Evolutionary conservation across 805 yeast species (phyloP).

Genomic region (Metschnikowia dekortorum): DNA sequence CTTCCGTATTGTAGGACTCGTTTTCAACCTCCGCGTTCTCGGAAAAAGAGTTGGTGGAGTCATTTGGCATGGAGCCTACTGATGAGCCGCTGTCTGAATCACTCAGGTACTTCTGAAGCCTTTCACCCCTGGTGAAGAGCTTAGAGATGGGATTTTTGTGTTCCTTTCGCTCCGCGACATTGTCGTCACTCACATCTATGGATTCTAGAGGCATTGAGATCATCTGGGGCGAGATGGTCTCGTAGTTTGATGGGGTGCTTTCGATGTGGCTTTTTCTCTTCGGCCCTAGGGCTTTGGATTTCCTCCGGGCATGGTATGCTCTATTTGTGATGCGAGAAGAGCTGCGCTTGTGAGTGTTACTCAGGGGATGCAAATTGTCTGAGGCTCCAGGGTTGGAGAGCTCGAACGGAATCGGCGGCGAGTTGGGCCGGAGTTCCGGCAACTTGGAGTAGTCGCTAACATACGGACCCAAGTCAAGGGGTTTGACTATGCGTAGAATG

Average conservation of each 20-base stretch:
- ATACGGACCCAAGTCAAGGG: conserved; percentile 14
- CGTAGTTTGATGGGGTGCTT: neutral
- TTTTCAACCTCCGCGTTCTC: neutral
- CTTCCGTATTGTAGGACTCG: neutral
- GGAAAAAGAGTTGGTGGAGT: neutral
- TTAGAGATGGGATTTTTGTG: conserved; percentile 12
- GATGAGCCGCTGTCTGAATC: conserved; percentile 11
- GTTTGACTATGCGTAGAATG: conserved; percentile 12
- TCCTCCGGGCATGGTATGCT: conserved; percentile 7
- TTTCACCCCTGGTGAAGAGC: conserved; percentile 12
- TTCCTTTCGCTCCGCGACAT: conserved; percentile 1
- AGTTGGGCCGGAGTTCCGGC: conserved; percentile 9
- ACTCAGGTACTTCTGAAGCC: neutral
- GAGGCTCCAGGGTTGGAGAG: conserved; percentile 6
- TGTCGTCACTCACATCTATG: neutral
- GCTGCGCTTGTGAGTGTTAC: conserved; percentile 7
- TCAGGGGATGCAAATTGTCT: neutral
- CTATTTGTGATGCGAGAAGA: conserved; percentile 7
- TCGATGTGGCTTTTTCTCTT: conserved; percentile 5
- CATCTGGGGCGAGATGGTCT: neutral
- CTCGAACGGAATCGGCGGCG: conserved; percentile 18
- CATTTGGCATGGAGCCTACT: neutral
- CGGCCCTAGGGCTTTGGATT: conserved; percentile 1
- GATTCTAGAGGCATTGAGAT: conserved; percentile 1
- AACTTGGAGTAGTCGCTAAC: conserved; percentile 7